A percentile compares a stretch with the other conserved stretches of the same genome.
Evolutionary conservation across 257 asterid genomes (phyloP).

Genomic region (Petunia axillaris): DNA sequence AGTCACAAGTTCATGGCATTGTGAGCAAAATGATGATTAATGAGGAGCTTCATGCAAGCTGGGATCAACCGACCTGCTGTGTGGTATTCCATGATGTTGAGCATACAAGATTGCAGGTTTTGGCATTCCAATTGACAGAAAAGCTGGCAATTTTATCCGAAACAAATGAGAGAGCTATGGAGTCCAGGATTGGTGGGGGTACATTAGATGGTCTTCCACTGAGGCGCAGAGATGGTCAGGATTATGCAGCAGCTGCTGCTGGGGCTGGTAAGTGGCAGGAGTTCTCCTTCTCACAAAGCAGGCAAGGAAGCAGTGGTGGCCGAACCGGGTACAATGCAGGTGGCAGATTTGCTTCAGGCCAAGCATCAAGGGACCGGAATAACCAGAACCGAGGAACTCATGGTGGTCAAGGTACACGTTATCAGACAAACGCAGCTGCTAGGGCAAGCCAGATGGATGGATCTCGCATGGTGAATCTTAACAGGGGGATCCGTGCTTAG

Average conservation of each 20-base stretch:
- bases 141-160: constrained; percentile 78
- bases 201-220: constrained; percentile 72
- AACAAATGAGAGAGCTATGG: constrained; percentile 79
- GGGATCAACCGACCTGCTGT: constrained; percentile 92
- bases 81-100: constrained; percentile 77
- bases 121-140: constrained; percentile 79
- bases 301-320: constrained; percentile 70
- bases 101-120: constrained; percentile 77
- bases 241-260: constrained; percentile 60
- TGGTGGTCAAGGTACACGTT: constrained; percentile 50
- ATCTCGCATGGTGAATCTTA: constrained; percentile 88
- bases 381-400: constrained; percentile 49
- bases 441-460: constrained; percentile 66
- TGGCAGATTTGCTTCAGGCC: constrained; percentile 47
- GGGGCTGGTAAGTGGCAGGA: constrained; percentile 87
- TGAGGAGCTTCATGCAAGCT: constrained; percentile 86
- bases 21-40: constrained; percentile 84
- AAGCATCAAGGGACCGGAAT: constrained; percentile 51
- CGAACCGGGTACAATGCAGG: constrained; percentile 51
- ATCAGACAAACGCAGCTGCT: constrained; percentile 49
- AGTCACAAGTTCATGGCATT: constrained; percentile 64
- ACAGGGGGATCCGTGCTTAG: constrained; percentile 64
- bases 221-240: constrained; percentile 86
- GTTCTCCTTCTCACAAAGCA: constrained; percentile 63
- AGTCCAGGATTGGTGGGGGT: constrained; percentile 78